Base-by-base conservation (phyloP, 2,329 filamentous ascomycete species). In the Fusarium chuoi region DNA sequence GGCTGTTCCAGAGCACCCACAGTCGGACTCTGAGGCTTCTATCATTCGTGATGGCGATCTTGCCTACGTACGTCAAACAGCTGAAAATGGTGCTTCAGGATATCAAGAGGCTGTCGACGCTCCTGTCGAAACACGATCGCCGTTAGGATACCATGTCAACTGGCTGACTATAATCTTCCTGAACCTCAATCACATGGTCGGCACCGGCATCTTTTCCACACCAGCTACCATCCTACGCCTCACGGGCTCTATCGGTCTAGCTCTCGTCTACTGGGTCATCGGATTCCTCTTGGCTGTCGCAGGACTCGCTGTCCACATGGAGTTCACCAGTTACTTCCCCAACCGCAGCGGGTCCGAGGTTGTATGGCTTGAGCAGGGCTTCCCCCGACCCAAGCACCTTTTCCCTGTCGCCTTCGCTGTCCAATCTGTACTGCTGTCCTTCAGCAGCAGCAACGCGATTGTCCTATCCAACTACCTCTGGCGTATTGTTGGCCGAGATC, bases 321-420 rank as follows among this genome's bases (percentile, higher is more conserved):
- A 93, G 75, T 88, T 89, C 18, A 87, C 90, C 0, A 85, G 89
- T 1, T 92, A 90, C 71, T 93, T 92, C 68, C 90, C 91, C 1
- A 92, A 88, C 77, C 87, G 91, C 17, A 91, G 89, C 5, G 91
- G 91, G 1, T 87, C 87, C 1, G 90, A 93, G 75, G 90, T 91
- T 0, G 91, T 91, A 0, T 93, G 92, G 71, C 85, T 93, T 1
- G 91, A 93, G 75, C 91, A 93, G 77, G 89, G 90, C 0, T 93
- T 87, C 69, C 90, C 90, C 2, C 85, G 89, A 5, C 91, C 91
- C 0, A 87, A 85, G 61, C 91, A 89, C 76, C 86, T 93, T 66
- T 89, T 93, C 56, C 89, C 91, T 0, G 89, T 89, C 0, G 84
- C 89, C 0, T 93, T 91, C 77, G 91, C 91, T 0, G 87, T 92